A percentile compares a stretch with the other conserved stretches of the same genome.
Evolutionary conservation across 2,329 filamentous ascomycete genomes (phyloP).

Genomic region (Zymoseptoria pseudotritici): DNA sequence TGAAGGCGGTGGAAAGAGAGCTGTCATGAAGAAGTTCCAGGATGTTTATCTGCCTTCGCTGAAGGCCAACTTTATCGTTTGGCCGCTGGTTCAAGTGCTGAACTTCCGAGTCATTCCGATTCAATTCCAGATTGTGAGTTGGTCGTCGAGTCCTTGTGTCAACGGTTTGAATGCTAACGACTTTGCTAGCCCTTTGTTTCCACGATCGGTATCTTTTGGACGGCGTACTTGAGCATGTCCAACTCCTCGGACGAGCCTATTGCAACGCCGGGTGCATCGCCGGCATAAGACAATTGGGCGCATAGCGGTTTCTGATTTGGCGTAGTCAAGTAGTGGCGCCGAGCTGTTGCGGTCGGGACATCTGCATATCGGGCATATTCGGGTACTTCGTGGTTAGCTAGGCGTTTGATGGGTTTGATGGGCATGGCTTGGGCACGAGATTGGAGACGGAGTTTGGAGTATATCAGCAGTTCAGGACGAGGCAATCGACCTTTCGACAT

Average conservation of each 20-base stretch:
- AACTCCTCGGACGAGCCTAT: constrained; percentile 71
- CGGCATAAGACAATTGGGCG: neutral
- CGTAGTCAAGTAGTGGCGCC: neutral
- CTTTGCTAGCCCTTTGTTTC: constrained; percentile 77
- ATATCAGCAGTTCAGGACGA: neutral
- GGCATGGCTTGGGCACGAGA: neutral
- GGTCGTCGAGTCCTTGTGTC: neutral
- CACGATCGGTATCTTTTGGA: constrained; percentile 93
- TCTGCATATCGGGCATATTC: constrained; percentile 9
- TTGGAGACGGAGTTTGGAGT: constrained; percentile 1
- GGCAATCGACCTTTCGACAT: neutral
- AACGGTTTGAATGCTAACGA: neutral
- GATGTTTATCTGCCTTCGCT: constrained; percentile 91
- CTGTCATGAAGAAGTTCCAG: constrained; percentile 73
- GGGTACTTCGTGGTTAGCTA: constrained; percentile 9
- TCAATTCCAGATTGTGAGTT: constrained; percentile 88
- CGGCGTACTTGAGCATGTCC: constrained; percentile 85
- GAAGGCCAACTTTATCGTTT: constrained; percentile 91
- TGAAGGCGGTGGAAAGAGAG: constrained; percentile 79
- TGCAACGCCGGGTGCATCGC: constrained; percentile 9
- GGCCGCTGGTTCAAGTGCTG: constrained; percentile 91
- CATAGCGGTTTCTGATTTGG: neutral
- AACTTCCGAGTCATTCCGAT: constrained; percentile 95
- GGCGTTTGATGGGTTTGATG: constrained; percentile 3
- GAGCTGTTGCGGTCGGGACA: neutral